These are phyloP conservation scores for Pseudogymnoascus pannorum DNA, from an alignment of 2,329 filamentous ascomycete species.

Conservation along the genomic window DNA sequence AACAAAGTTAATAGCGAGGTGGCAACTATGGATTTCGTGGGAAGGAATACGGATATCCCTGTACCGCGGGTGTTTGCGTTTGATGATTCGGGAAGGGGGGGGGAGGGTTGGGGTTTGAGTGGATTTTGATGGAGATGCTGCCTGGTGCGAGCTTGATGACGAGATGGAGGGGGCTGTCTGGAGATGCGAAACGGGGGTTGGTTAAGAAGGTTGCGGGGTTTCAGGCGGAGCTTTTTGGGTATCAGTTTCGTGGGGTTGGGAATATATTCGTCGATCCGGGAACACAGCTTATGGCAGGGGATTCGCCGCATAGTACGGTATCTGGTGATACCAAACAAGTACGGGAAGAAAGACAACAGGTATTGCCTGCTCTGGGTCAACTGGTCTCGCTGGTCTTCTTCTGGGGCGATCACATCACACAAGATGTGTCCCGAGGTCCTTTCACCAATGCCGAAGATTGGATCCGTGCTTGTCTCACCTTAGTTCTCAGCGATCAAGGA, in stretches of 20 bases:
- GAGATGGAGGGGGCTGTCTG: constrained; percentile 29
- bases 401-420: constrained; percentile 26
- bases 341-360: too few species aligned
- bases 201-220: constrained; percentile 28
- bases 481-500: too few species aligned
- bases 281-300: background rate
- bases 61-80: constrained; percentile 30
- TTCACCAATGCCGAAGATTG: constrained; percentile 34
- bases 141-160: constrained; percentile 15
- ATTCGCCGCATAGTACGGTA: too few species aligned
- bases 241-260: constrained; percentile 18
- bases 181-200: constrained; percentile 29
- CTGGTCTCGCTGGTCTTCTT: constrained; percentile 32
- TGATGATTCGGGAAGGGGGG: constrained; percentile 30
- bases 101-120: constrained; percentile 35
- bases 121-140: constrained; percentile 33
- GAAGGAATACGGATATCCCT: constrained; percentile 27
- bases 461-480: too few species aligned
- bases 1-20: constrained; percentile 35
- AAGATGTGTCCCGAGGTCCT: constrained; percentile 32
- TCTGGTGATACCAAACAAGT: too few species aligned
- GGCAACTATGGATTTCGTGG: constrained; percentile 31
- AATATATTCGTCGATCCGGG: too few species aligned
- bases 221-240: constrained; percentile 24
- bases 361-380: too few species aligned